phyloP scores from a whole-genome alignment of 2,329 filamentous ascomycete genomes.

The Botrytis cinerea region DNA sequence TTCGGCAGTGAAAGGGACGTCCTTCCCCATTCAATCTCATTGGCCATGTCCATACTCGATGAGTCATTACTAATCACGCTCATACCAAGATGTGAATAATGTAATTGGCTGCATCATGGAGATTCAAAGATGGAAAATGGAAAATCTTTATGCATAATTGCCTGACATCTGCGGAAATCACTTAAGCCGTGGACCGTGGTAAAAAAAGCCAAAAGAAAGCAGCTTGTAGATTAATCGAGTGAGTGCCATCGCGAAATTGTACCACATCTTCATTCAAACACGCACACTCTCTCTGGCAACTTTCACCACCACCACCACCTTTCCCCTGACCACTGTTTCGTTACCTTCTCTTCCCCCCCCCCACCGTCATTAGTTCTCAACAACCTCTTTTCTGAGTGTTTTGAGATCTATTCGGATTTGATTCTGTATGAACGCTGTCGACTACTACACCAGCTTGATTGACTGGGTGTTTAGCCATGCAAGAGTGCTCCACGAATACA shows the following conservation, averaged over 20 bases:
- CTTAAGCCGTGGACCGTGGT: conserved; percentile 6
- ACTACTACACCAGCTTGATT: conserved; percentile 39
- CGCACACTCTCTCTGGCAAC: not conserved
- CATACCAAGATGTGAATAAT: too few relatives aligned
- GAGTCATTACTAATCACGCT: not conserved
- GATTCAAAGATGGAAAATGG: not conserved
- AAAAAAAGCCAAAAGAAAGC: conserved; percentile 17
- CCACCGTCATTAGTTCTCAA: conserved; percentile 11
- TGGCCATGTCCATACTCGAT: not conserved
- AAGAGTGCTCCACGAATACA: conserved; percentile 36
- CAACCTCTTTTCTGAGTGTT: conserved; percentile 24
- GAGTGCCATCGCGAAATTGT: conserved; percentile 9
- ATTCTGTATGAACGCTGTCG: conserved; percentile 42
- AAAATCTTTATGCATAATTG: conserved; percentile 15
- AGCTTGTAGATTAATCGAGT: not conserved
- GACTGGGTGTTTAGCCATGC: conserved; percentile 42
- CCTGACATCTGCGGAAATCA: not conserved
- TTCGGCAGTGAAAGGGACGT: not conserved
- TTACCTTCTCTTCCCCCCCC: too few relatives aligned
- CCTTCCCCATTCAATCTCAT: not conserved
- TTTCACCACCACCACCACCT: not conserved
- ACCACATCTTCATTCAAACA: not conserved
- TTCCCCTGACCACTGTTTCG: not conserved
- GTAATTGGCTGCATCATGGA: not conserved
- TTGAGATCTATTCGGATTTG: conserved; percentile 24